phyloP scores from a whole-genome alignment of 192 early-diverging fungal species.

The Helicostylum pulchrum region DNA sequence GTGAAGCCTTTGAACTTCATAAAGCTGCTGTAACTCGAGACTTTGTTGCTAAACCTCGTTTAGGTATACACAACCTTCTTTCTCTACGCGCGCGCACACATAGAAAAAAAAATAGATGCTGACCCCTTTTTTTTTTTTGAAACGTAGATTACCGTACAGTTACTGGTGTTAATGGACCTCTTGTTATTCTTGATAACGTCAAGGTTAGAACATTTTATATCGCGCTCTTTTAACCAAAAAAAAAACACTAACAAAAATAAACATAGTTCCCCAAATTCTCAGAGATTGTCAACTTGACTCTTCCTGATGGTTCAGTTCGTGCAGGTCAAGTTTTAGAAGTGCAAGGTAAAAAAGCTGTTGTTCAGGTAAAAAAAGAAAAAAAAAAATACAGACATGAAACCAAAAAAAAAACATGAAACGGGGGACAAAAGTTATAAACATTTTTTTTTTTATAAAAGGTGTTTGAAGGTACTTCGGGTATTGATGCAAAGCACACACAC shows the following conservation, averaged over 20 bases:
- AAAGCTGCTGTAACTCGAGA: slow-evolving; percentile 85
- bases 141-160: slow-evolving; percentile 95
- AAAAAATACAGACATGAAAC: neutral
- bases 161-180: slow-evolving; percentile 94
- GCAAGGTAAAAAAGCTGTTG: slow-evolving; percentile 91
- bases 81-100: neutral
- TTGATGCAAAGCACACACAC: slow-evolving; percentile 94
- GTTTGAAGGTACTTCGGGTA: slow-evolving; percentile 95
- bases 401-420: neutral
- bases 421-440: neutral
- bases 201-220: slow-evolving; percentile 57
- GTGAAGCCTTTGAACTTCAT: slow-evolving; percentile 78
- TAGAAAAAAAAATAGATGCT: neutral
- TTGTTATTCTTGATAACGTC: slow-evolving; percentile 98
- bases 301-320: slow-evolving; percentile 94
- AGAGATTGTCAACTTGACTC: slow-evolving; percentile 95
- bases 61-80: slow-evolving; percentile 55
- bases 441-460: slow-evolving; percentile 60
- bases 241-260: neutral
- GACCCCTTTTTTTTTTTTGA: neutral
- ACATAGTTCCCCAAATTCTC: slow-evolving; percentile 89
- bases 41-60: slow-evolving; percentile 79
- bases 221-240: no score
- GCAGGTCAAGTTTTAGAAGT: slow-evolving; percentile 97
- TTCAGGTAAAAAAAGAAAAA: slow-evolving; percentile 63